Evolutionary conservation across 2,329 filamentous ascomycete genomes (phyloP), one percentile per base, ranked within the genome.

Genomic region (Paraconiothyrium brasiliense): DNA sequence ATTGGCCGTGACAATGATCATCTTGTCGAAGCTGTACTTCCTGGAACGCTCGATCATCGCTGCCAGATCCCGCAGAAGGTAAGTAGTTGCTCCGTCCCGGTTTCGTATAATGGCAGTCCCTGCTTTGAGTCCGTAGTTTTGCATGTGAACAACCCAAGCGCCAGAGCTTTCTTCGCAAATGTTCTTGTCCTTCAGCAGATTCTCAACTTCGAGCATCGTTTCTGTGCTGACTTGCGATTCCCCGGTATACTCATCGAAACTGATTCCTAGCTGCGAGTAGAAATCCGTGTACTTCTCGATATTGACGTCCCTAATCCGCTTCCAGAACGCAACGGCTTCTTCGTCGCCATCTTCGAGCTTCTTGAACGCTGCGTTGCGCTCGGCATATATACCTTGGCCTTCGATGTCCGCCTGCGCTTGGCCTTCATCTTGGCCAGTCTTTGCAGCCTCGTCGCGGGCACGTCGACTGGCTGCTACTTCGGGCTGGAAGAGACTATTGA

Each of bases 1-100:
- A 24, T 86, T 88, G 1, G 90, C 90, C 34, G 93, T 87, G 10
- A 93, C 90, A 71, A 93, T 93, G 64, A 93, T 90, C 90, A 93
- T 92, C 75, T 92, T 87, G 79, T 93, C 90, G 69, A 92, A 92
- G 11, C 87, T 76, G 79, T 80, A 80, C 71, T 85, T 84, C 24
- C 89, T 83, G 51, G 86, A 80, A 59, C 91, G 87, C 71, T 88
- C 86, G 57, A 93, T 79, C 32, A 92, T 85, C 72, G 93, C 90
- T 68, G 89, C 90, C 64, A 94, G 90, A 76, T 94, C 91, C 67
- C 91, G 87, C 54, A 92, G 92, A 50, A 94, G 84, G 75, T 94
- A 94, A 37, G 92, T 85, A 44, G 90, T 90, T 13, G 90, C 92
- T 58, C 91, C 91, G 66, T 92, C 89, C 67, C 86, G 87, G 81